These are phyloP conservation scores for Fusarium clavum DNA, from an alignment of 2,329 filamentous ascomycete species.

Conservation along the genomic window DNA sequence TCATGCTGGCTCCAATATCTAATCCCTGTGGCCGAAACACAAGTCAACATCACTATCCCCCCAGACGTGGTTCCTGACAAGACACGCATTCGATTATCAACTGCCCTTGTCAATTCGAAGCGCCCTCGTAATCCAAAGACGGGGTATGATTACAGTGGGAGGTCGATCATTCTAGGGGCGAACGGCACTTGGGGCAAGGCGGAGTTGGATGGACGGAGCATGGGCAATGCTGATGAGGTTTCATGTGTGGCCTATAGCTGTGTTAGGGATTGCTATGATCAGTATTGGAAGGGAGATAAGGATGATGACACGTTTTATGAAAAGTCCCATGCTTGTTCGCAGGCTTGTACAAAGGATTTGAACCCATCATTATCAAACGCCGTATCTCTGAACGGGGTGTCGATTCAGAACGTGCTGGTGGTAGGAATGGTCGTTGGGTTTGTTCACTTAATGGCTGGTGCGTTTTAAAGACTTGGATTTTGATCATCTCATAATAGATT, in stretches of 20 bases:
- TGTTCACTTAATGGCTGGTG: background rate
- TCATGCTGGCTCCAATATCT: slow-evolving; percentile 38
- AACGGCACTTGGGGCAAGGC: slow-evolving; percentile 43
- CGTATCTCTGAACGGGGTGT: background rate
- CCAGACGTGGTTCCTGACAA: slow-evolving; percentile 39
- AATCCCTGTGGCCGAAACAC: slow-evolving; percentile 22
- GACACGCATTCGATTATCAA: slow-evolving; percentile 28
- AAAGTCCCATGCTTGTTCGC: slow-evolving; percentile 27
- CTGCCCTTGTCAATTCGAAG: slow-evolving; percentile 25
- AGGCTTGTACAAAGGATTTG: slow-evolving; percentile 32
- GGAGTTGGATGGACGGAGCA: slow-evolving; percentile 37
- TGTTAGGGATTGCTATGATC: slow-evolving; percentile 32
- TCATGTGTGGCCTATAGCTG: slow-evolving; percentile 41
- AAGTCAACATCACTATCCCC: slow-evolving; percentile 43
- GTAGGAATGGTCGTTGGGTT: background rate
- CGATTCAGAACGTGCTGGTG: background rate
- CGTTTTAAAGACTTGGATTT: background rate
- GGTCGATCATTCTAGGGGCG: slow-evolving; percentile 23
- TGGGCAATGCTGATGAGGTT: slow-evolving; percentile 25
- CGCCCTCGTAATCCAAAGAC: background rate
- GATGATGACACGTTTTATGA: slow-evolving; percentile 24
- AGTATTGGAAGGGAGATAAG: slow-evolving; percentile 35
- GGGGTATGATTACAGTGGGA: slow-evolving; percentile 37
- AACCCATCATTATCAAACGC: slow-evolving; percentile 26
- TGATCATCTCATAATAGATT: background rate